These are phyloP conservation scores for Serendipita sp. DNA, from an alignment of 768 basidiomycete species.

Conservation along the genomic window DNA sequence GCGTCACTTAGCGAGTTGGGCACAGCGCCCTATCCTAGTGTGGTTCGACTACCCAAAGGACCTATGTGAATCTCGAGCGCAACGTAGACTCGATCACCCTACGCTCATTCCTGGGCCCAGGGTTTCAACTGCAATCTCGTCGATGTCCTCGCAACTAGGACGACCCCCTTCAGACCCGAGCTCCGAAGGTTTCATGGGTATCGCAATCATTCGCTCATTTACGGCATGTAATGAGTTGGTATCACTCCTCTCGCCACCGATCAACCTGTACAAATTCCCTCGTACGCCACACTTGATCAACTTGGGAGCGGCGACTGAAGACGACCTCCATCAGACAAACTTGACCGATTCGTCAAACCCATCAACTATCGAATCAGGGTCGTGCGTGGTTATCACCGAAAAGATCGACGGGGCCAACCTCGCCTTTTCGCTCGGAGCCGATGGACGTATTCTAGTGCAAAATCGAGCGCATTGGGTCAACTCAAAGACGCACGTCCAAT, in stretches of 20 bases:
- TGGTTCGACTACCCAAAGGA: conserved; percentile 38
- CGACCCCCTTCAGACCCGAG: conserved; percentile 19
- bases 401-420: conserved; percentile 55
- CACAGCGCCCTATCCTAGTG: conserved; percentile 29
- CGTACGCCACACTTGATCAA: conserved; percentile 44
- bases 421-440: conserved; percentile 40
- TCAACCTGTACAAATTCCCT: conserved; percentile 39
- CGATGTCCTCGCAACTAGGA: conserved; percentile 33
- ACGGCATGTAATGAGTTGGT: conserved; percentile 34
- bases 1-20: conserved; percentile 37
- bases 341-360: conserved; percentile 11
- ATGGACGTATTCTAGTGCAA: conserved; percentile 34
- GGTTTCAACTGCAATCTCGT: conserved; percentile 37
- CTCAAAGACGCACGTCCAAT: conserved; percentile 40
- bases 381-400: conserved; percentile 35
- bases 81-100: conserved; percentile 40
- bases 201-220: conserved; percentile 34
- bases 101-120: conserved; percentile 39
- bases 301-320: conserved; percentile 37
- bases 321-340: conserved; percentile 25
- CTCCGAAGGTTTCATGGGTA: conserved; percentile 32
- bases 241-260: conserved; percentile 24
- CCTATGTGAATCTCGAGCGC: conserved; percentile 38
- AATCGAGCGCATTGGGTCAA: conserved; percentile 48
- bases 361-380: neutral